A percentile compares a stretch with the other conserved stretches of the same genome.
Evolutionary conservation across 2,329 filamentous ascomycete genomes (phyloP).

Genomic region (Aspergillus texensis): DNA sequence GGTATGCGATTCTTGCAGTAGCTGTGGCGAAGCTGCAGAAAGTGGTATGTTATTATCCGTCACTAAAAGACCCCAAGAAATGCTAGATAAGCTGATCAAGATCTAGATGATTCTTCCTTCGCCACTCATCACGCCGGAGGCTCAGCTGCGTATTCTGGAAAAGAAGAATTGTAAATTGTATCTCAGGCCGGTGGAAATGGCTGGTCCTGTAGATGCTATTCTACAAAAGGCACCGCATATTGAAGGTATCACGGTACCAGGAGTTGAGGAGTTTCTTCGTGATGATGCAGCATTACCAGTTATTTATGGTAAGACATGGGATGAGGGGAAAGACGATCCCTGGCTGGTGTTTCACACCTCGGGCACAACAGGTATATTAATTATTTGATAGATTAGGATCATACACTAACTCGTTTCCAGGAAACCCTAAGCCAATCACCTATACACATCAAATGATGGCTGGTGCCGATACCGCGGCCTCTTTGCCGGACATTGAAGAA

Average conservation of each 20-base stretch:
- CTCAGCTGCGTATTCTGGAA: constrained; percentile 18
- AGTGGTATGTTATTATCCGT: not conserved
- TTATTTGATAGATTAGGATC: not conserved
- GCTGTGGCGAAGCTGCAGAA: not conserved
- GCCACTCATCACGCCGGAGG: not conserved
- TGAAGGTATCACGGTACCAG: constrained; percentile 17
- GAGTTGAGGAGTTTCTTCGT: constrained; percentile 18
- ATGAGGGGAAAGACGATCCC: constrained; percentile 29
- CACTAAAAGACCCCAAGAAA: not conserved
- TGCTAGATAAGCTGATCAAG: not conserved
- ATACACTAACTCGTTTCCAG: not conserved
- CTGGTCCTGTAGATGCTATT: constrained; percentile 9
- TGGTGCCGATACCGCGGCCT: not conserved
- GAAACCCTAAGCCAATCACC: not conserved
- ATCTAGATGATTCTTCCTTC: not conserved
- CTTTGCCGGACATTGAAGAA: constrained; percentile 13
- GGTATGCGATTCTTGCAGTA: not conserved
- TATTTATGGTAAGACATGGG: constrained; percentile 28
- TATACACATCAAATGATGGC: not conserved
- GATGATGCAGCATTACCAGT: constrained; percentile 15
- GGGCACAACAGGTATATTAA: constrained; percentile 29
- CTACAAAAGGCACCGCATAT: constrained; percentile 16
- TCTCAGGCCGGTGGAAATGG: constrained; percentile 18
- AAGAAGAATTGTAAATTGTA: constrained; percentile 23
- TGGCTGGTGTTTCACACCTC: constrained; percentile 33